Evolutionary conservation across 2,329 filamentous ascomycete species (phyloP).

Genomic region (Phoma sp.): DNA sequence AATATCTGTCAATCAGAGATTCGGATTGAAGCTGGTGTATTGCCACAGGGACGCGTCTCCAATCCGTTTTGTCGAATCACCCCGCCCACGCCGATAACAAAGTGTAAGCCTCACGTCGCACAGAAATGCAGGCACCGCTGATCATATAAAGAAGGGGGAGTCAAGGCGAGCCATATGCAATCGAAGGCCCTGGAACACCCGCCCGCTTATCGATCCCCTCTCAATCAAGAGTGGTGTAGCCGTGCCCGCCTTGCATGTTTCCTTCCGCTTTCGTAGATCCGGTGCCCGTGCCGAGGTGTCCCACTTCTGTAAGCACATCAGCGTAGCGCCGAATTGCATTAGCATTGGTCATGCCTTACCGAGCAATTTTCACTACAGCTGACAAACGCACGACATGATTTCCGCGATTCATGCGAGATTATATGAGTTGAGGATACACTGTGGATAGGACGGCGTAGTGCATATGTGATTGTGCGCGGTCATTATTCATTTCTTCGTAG

Average conservation of each 20-base stretch:
- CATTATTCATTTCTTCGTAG: neutral
- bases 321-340: conserved; percentile 10
- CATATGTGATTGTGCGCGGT: neutral
- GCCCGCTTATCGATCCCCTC: neutral
- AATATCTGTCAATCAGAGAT: too few relatives aligned
- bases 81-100: neutral
- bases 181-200: conserved; percentile 4
- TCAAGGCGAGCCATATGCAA: conserved; percentile 5
- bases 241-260: conserved; percentile 7
- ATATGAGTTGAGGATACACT: neutral
- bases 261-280: conserved; percentile 1
- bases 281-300: conserved; percentile 9
- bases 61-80: neutral
- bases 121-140: neutral
- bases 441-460: neutral
- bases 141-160: conserved; percentile 9
- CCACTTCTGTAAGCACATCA: conserved; percentile 5
- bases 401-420: neutral
- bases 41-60: too few relatives aligned
- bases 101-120: neutral
- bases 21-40: too few relatives aligned
- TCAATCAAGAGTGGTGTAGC: conserved; percentile 5
- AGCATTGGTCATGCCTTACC: conserved; percentile 1
- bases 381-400: neutral
- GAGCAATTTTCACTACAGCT: neutral